Conservation (phyloP, 192 early-diverging fungal genomes). For the Coemansia reversa region DNA sequence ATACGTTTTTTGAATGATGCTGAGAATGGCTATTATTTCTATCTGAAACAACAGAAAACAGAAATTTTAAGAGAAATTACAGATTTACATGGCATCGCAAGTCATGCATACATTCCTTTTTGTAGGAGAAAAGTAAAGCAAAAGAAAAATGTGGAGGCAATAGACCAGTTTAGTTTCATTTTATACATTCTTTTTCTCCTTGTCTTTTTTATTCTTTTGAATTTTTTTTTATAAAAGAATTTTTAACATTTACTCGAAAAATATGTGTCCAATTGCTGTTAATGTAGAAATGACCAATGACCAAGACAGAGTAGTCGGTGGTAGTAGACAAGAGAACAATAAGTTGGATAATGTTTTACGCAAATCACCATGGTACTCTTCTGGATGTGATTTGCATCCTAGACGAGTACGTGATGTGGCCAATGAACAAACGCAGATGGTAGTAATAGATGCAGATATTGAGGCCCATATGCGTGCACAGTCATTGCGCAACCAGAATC, state of each 20-base stretch:
- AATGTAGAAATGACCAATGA: neutral
- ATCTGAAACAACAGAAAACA: too few relatives aligned
- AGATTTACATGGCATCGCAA: too few relatives aligned
- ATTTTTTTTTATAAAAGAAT: neutral
- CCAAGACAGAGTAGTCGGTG: neutral
- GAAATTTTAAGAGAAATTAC: too few relatives aligned
- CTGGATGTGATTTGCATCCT: slow-evolving; percentile 50
- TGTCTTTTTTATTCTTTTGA: too few relatives aligned
- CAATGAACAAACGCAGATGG: slow-evolving; percentile 25
- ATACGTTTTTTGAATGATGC: too few relatives aligned
- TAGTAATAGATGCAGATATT: neutral
- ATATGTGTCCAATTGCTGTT: slow-evolving; percentile 32
- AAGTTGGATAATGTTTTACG: slow-evolving; percentile 11
- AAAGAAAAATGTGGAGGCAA: too few relatives aligned
- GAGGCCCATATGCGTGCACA: neutral
- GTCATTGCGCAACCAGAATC: neutral
- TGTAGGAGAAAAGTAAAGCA: too few relatives aligned
- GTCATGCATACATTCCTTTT: too few relatives aligned
- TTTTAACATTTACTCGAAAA: too few relatives aligned
- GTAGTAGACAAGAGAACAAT: neutral
- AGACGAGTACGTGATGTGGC: slow-evolving; percentile 41
- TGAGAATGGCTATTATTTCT: too few relatives aligned
- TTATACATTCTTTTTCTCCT: too few relatives aligned
- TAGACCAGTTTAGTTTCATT: too few relatives aligned
- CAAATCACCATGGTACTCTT: slow-evolving; percentile 37